These are phyloP conservation scores for Fusarium sp. DNA, from an alignment of 2,329 filamentous ascomycete species.

Conservation along the genomic window DNA sequence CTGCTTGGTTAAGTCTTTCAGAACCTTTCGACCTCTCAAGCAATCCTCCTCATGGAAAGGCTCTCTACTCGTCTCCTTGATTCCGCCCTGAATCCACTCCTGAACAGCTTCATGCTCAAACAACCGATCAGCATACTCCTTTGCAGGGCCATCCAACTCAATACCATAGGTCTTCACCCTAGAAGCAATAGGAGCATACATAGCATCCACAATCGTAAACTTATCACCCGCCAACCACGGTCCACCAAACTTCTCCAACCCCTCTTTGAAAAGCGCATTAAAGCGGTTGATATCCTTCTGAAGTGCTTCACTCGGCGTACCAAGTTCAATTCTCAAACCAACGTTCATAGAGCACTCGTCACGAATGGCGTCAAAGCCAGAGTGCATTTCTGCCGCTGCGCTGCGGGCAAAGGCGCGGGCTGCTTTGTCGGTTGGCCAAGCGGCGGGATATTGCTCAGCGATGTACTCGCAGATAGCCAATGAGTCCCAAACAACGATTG, in stretches of 20 bases:
- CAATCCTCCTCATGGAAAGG: conserved; percentile 54
- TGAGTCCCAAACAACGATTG: conserved; percentile 59
- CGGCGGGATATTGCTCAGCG: conserved; percentile 56
- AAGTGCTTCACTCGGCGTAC: conserved; percentile 46
- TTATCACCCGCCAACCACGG: conserved; percentile 56
- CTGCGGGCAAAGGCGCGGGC: conserved; percentile 59
- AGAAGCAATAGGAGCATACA: conserved; percentile 58
- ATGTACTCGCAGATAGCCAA: conserved; percentile 63
- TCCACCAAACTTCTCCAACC: conserved; percentile 55
- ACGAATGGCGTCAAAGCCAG: conserved; percentile 57
- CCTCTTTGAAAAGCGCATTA: conserved; percentile 54
- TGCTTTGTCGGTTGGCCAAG: conserved; percentile 56
- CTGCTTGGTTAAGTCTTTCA: conserved; percentile 46
- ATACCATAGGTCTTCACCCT: conserved; percentile 55
- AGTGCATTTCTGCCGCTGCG: conserved; percentile 62
- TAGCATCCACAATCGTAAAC: conserved; percentile 57
- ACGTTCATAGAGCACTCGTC: conserved; percentile 60
- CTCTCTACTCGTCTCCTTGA: conserved; percentile 55
- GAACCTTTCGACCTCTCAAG: conserved; percentile 49
- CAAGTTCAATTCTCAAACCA: conserved; percentile 53
- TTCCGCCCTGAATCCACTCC: conserved; percentile 55
- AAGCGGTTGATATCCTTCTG: conserved; percentile 54
- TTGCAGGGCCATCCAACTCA: conserved; percentile 47
- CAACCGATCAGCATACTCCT: conserved; percentile 52
- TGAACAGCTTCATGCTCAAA: conserved; percentile 52